Percentiles rank a stretch among this genome's conserved stretches.
Evolutionary conservation across 345 rosid genomes (phyloP).

Genomic region (Gossypium raimondii): DNA sequence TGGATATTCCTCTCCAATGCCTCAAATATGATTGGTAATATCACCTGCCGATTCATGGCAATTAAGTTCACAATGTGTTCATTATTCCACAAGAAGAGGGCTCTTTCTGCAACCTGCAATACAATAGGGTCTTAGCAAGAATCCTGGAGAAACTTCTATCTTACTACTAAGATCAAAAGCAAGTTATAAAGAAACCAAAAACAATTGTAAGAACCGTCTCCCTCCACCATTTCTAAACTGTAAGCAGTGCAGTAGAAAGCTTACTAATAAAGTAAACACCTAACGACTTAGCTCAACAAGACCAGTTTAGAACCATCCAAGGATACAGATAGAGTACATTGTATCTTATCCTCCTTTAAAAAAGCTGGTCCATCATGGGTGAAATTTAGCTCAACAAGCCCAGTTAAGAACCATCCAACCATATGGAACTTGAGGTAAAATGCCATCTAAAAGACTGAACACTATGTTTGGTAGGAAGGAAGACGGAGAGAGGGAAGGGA

Average conservation of each 20-base stretch:
- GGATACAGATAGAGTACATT: neutral
- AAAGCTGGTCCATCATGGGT: neutral
- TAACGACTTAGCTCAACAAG: neutral
- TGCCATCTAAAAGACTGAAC: neutral
- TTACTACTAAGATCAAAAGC: neutral
- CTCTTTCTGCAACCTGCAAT: conserved; percentile 84
- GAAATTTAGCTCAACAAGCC: neutral
- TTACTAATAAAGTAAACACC: neutral
- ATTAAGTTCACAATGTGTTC: conserved; percentile 77
- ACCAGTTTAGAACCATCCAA: neutral
- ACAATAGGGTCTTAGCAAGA: conserved; percentile 16
- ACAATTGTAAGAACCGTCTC: neutral
- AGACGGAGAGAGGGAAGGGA: neutral
- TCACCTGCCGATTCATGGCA: conserved; percentile 57
- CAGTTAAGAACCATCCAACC: neutral
- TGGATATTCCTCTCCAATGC: conserved; percentile 74
- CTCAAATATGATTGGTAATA: conserved; percentile 66
- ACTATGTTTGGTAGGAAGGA: neutral
- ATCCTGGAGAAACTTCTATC: neutral
- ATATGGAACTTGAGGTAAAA: neutral
- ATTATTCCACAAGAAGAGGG: conserved; percentile 88
- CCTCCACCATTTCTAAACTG: neutral
- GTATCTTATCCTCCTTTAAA: neutral
- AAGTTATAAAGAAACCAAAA: neutral
- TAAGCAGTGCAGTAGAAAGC: neutral